Conservation (phyloP, 768 basidiomycete genomes). For the Leccinum barrowsii region DNA sequence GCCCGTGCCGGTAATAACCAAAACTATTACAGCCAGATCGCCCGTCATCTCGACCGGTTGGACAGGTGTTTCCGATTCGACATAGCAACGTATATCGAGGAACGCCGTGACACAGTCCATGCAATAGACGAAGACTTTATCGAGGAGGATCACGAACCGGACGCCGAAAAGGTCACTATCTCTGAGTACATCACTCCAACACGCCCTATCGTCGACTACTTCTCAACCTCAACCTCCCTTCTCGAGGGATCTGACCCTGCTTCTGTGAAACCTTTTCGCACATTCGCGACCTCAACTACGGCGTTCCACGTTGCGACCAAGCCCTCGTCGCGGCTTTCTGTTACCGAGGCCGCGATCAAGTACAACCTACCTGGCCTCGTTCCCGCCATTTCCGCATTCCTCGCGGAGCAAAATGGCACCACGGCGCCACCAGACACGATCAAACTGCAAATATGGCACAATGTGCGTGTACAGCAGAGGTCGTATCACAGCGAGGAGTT, state of each 20-base stretch:
- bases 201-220: not conserved
- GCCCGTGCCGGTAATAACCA: not conserved
- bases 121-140: not conserved
- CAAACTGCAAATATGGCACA: not conserved
- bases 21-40: not conserved
- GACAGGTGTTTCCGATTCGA: not conserved
- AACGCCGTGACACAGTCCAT: too few relatives aligned
- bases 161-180: not conserved
- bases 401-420: not conserved
- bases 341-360: not conserved
- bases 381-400: not conserved
- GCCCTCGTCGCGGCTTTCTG: not conserved
- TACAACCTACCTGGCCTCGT: not conserved
- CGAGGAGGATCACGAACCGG: not conserved
- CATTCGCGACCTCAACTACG: not conserved
- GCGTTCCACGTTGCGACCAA: not conserved
- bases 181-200: not conserved
- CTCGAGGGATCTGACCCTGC: not conserved
- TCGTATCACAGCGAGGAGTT: not conserved
- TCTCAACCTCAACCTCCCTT: not conserved
- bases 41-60: not conserved
- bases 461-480: not conserved
- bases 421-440: not conserved
- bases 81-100: not conserved
- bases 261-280: not conserved